These are phyloP conservation scores for Penicillium maclennaniae DNA, from an alignment of 495 filamentous ascomycete species.

Conservation along the genomic window DNA sequence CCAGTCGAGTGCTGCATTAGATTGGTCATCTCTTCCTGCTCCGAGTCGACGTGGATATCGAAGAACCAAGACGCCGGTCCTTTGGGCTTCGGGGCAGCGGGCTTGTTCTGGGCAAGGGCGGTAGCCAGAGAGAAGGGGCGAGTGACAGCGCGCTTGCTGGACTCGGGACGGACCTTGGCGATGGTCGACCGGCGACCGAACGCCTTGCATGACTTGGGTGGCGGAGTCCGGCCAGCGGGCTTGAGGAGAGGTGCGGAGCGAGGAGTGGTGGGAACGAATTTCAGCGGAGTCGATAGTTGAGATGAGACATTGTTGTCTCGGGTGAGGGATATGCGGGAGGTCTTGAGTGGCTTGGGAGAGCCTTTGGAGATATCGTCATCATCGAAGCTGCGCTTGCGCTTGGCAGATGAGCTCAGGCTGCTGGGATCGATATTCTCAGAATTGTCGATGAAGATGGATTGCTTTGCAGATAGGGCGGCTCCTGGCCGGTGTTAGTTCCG, in stretches of 20 bases:
- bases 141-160: constrained; percentile 34
- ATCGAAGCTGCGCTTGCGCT: constrained; percentile 54
- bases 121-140: constrained; percentile 75
- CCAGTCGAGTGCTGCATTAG: constrained; percentile 85
- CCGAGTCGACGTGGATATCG: constrained; percentile 89
- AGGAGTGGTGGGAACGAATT: constrained; percentile 35
- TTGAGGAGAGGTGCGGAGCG: constrained; percentile 33
- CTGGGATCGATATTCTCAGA: constrained; percentile 79
- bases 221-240: constrained; percentile 42
- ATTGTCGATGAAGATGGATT: constrained; percentile 51
- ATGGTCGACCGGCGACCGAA: constrained; percentile 37
- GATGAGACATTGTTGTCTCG: constrained; percentile 30
- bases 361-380: constrained; percentile 48
- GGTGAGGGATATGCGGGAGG: constrained; percentile 34
- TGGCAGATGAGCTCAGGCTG: constrained; percentile 60
- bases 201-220: constrained; percentile 31
- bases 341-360: constrained; percentile 39
- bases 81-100: constrained; percentile 36
- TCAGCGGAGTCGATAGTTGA: constrained; percentile 32
- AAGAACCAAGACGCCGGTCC: constrained; percentile 77
- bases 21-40: constrained; percentile 83
- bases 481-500: constrained; percentile 16
- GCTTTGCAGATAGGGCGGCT: constrained; percentile 26
- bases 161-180: constrained; percentile 49
- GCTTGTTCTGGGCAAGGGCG: constrained; percentile 52